Conservation (phyloP, 164 flowering plant genomes). For the Umbilicus rupestris region DNA sequence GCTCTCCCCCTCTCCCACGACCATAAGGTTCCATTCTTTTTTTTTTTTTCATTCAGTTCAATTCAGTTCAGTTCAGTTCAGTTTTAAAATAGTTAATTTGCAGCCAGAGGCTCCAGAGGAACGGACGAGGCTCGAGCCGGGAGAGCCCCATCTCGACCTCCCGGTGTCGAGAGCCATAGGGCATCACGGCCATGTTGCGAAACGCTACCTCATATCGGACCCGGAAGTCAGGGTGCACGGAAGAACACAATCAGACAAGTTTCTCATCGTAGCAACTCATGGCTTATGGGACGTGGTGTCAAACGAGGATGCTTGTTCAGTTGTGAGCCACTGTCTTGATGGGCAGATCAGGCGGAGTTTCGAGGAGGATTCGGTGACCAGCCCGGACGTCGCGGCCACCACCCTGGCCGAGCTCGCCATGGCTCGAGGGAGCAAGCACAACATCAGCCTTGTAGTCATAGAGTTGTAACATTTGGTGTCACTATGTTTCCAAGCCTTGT, state of each 20-base stretch:
- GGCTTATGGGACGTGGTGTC: constrained; percentile 1
- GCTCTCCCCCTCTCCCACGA: constrained; percentile 1
- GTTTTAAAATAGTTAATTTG: not conserved
- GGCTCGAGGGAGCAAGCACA: not conserved
- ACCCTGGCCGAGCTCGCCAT: not conserved
- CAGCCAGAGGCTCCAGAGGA: not conserved
- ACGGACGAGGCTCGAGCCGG: not conserved
- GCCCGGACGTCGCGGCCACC: not conserved
- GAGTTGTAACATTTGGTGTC: not conserved
- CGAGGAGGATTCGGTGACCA: not conserved
- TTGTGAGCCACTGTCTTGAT: not conserved
- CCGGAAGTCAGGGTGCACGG: not conserved
- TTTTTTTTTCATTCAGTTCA: not conserved
- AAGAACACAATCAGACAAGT: not conserved
- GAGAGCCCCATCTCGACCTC: not conserved
- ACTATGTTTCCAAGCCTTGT: too few relatives aligned
- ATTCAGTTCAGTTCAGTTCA: not conserved
- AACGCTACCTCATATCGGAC: not conserved
- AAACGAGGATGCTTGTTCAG: not conserved
- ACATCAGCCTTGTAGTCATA: not conserved
- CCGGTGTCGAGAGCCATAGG: not conserved
- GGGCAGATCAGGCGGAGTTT: not conserved
- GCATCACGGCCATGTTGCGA: not conserved
- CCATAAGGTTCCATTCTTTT: not conserved
- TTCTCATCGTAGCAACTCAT: constrained; percentile 1